phyloP scores from a whole-genome alignment of 2,329 filamentous ascomycete species.

The Diaporthe citriasiana region DNA sequence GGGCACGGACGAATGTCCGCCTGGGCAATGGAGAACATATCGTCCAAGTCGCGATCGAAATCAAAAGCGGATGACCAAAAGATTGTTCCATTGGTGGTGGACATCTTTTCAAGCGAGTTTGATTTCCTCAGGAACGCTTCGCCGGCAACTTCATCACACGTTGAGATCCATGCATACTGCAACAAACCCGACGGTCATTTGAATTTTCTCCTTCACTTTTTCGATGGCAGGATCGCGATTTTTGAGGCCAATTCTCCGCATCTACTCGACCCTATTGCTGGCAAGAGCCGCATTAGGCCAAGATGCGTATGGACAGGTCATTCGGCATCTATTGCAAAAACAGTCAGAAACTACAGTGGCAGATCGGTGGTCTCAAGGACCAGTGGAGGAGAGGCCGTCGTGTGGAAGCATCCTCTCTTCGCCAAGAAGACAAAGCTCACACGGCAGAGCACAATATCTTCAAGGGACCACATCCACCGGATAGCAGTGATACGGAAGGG shows the following conservation, averaged over 20 bases:
- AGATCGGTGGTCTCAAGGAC: slow-evolving; percentile 86
- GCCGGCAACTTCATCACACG: slow-evolving; percentile 58
- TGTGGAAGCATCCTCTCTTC: slow-evolving; percentile 80
- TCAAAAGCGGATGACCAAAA: slow-evolving; percentile 63
- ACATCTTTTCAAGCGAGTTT: slow-evolving; percentile 70
- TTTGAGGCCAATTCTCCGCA: slow-evolving; percentile 84
- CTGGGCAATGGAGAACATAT: slow-evolving; percentile 92
- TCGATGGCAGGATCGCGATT: slow-evolving; percentile 87
- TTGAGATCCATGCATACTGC: slow-evolving; percentile 81
- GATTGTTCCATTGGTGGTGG: slow-evolving; percentile 87
- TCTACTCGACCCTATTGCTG: slow-evolving; percentile 80
- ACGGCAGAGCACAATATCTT: slow-evolving; percentile 77
- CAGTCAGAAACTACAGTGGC: slow-evolving; percentile 87
- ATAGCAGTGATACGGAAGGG: slow-evolving; percentile 84
- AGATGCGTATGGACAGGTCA: slow-evolving; percentile 87
- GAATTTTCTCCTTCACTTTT: slow-evolving; percentile 83
- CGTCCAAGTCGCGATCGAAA: slow-evolving; percentile 71
- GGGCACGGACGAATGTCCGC: slow-evolving; percentile 89
- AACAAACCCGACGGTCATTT: slow-evolving; percentile 74
- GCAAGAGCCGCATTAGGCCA: slow-evolving; percentile 71
- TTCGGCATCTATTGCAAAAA: slow-evolving; percentile 83
- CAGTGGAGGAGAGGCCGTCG: slow-evolving; percentile 80
- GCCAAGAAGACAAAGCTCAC: slow-evolving; percentile 68
- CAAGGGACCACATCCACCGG: slow-evolving; percentile 80
- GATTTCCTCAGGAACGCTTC: slow-evolving; percentile 58